Evolutionary conservation across 164 flowering plant genomes (phyloP).

Genomic region (Stephania japonica): DNA sequence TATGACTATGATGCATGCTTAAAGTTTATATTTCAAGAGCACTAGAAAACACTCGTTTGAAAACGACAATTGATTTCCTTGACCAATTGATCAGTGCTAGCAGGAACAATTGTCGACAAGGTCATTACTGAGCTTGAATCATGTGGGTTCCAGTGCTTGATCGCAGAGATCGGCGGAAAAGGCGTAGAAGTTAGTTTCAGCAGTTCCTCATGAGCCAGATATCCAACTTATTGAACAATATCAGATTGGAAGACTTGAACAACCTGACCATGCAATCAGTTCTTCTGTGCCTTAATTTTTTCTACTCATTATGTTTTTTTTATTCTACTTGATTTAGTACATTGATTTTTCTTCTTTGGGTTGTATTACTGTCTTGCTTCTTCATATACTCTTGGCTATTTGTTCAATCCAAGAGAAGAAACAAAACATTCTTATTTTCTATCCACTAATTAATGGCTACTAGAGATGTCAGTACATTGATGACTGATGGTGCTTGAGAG

Average conservation of each 20-base stretch:
- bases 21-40: background rate
- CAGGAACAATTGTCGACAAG: slow-evolving; percentile 55
- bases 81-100: slow-evolving; percentile 49
- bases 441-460: background rate
- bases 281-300: background rate
- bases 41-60: background rate
- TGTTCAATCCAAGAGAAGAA: background rate
- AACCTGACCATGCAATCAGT: background rate
- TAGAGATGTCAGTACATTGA: background rate
- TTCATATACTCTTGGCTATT: background rate
- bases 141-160: slow-evolving; percentile 75
- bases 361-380: background rate
- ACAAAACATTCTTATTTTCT: background rate
- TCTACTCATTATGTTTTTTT: background rate
- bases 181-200: slow-evolving; percentile 59
- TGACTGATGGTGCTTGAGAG: background rate
- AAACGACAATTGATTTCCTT: slow-evolving; percentile 27
- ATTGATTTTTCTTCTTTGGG: background rate
- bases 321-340: background rate
- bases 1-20: background rate
- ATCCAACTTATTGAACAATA: background rate
- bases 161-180: slow-evolving; percentile 68
- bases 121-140: slow-evolving; percentile 71
- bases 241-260: background rate
- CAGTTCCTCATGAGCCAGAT: slow-evolving; percentile 26